A percentile compares a stretch with the other conserved stretches of the same genome.
Conservation (phyloP, 306 rosid genomes). For the Prunus persica region DNA sequence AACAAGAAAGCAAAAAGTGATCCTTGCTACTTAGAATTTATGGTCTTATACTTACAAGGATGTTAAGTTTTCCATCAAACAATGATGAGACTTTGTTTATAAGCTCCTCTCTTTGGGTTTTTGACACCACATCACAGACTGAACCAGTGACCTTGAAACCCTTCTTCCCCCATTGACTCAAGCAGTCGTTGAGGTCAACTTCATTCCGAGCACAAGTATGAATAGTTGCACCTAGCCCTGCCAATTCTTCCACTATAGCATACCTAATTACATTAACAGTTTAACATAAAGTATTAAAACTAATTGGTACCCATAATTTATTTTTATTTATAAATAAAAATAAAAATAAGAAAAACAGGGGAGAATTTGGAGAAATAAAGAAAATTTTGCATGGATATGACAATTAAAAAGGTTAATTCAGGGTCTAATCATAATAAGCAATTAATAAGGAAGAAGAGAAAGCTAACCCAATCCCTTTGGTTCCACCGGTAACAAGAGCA, state of each 20-base stretch:
- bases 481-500: conserved; percentile 48
- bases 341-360: background rate
- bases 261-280: conserved; percentile 14
- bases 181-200: conserved; percentile 17
- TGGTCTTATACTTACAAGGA: conserved; percentile 18
- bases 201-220: conserved; percentile 20
- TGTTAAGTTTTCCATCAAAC: conserved; percentile 28
- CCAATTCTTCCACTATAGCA: conserved; percentile 39
- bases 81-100: conserved; percentile 6
- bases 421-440: background rate
- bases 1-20: background rate
- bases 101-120: conserved; percentile 14
- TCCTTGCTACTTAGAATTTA: too few species aligned
- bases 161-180: conserved; percentile 21
- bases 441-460: background rate
- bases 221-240: conserved; percentile 23
- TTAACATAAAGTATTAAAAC: background rate
- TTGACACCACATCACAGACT: conserved; percentile 16
- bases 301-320: too few species aligned
- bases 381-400: too few species aligned
- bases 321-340: too few species aligned
- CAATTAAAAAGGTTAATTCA: background rate
- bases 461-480: conserved; percentile 42
- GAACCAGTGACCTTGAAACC: conserved; percentile 29
- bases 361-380: background rate